Evolutionary conservation across 129 eudicot species (phyloP).

Genomic region (Daucus carota): DNA sequence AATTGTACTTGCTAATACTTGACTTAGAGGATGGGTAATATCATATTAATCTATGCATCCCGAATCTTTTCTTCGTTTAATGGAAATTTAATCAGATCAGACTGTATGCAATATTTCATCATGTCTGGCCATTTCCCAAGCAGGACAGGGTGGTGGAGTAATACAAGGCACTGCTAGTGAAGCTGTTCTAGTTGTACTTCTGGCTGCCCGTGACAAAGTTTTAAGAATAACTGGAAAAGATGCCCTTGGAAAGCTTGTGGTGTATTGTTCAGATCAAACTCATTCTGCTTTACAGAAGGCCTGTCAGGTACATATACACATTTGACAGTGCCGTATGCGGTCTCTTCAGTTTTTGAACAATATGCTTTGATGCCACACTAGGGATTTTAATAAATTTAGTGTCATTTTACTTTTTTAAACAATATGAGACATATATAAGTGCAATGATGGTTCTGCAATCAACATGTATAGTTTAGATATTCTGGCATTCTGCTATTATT

Average conservation of each 20-base stretch:
- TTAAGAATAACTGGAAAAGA: slow-evolving; percentile 68
- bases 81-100: not conserved
- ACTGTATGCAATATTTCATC: not conserved
- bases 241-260: slow-evolving; percentile 72
- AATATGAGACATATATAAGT: not conserved
- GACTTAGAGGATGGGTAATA: not conserved
- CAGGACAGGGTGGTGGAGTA: slow-evolving; percentile 95
- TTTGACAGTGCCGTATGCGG: not conserved
- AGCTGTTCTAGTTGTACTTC: slow-evolving; percentile 78
- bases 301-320: slow-evolving; percentile 55
- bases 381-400: not conserved
- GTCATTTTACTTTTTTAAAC: not conserved
- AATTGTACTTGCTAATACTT: not conserved
- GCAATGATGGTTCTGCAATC: not conserved
- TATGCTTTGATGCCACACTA: not conserved
- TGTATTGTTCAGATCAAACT: slow-evolving; percentile 91
- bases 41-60: not conserved
- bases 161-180: slow-evolving; percentile 99
- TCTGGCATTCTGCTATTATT: not conserved
- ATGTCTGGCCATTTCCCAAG: slow-evolving; percentile 2
- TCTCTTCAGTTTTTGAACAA: not conserved
- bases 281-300: slow-evolving; percentile 85
- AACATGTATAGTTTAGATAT: not conserved
- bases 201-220: slow-evolving; percentile 84
- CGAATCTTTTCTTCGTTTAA: not conserved